phyloP scores from a whole-genome alignment of 164 flowering plant species.

The Nelumbo lutea region DNA sequence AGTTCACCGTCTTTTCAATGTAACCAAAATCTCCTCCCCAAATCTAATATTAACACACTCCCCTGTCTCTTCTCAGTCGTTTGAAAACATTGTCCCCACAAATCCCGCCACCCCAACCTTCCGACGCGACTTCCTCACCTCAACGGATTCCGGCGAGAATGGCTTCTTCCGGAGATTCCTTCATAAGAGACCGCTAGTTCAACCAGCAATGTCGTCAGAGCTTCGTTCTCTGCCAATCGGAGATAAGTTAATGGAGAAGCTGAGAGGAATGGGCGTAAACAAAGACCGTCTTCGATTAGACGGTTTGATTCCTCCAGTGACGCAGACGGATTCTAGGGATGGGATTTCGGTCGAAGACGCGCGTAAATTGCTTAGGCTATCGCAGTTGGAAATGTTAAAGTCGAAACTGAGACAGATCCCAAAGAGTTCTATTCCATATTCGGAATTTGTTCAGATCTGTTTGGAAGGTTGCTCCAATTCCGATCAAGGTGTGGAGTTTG shows the following conservation, averaged over 20 bases:
- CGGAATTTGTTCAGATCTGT: slow-evolving; percentile 42
- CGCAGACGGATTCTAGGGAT: neutral
- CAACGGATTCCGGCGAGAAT: slow-evolving; percentile 22
- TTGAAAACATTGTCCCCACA: slow-evolving; percentile 4
- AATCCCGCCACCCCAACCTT: slow-evolving; percentile 13
- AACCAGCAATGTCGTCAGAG: slow-evolving; percentile 22
- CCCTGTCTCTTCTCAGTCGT: slow-evolving; percentile 6
- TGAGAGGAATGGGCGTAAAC: slow-evolving; percentile 20
- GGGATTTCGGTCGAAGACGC: slow-evolving; percentile 30
- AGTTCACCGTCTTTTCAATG: slow-evolving; percentile 18
- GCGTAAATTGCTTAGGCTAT: slow-evolving; percentile 32
- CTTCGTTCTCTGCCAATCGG: slow-evolving; percentile 36
- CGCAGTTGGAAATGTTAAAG: slow-evolving; percentile 41
- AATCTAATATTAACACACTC: slow-evolving; percentile 2
- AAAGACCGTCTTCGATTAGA: slow-evolving; percentile 28
- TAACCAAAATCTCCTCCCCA: slow-evolving; percentile 10
- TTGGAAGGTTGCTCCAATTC: slow-evolving; percentile 21
- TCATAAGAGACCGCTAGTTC: slow-evolving; percentile 25
- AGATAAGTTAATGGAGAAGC: slow-evolving; percentile 39
- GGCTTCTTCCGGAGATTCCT: slow-evolving; percentile 44
- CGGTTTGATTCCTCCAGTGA: slow-evolving; percentile 23
- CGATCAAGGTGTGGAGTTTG: slow-evolving; percentile 22
- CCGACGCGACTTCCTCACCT: slow-evolving; percentile 18
- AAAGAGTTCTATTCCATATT: slow-evolving; percentile 28
- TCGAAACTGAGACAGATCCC: slow-evolving; percentile 26